Evolutionary conservation across 768 basidiomycete species (phyloP).

Genomic region (Mycena rosella): DNA sequence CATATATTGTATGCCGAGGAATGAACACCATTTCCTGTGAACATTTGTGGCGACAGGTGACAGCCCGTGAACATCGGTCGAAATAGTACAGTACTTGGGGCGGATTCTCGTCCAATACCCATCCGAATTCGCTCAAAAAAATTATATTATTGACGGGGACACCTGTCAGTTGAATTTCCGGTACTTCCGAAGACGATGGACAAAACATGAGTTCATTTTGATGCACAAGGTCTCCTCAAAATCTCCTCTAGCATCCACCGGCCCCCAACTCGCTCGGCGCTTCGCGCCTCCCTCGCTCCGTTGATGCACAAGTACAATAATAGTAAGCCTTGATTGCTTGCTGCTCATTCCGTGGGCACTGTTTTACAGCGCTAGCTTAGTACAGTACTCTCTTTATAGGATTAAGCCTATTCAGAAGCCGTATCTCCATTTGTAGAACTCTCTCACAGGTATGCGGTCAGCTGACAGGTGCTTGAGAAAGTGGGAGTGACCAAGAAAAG

Average conservation of each 20-base stretch:
- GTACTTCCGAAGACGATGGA: neutral
- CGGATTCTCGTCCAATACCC: neutral
- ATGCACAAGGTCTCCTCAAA: too few species aligned
- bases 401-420: slow-evolving; percentile 6
- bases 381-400: neutral
- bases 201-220: too few species aligned
- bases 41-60: neutral
- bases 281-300: too few species aligned
- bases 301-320: too few species aligned
- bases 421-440: slow-evolving; percentile 15
- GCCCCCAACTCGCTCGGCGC: too few species aligned
- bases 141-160: neutral
- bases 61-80: too few species aligned
- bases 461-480: slow-evolving; percentile 18
- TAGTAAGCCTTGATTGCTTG: too few species aligned
- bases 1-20: neutral
- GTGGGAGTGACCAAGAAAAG: slow-evolving; percentile 16
- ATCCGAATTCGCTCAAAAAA: neutral
- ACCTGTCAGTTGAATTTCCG: neutral
- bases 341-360: too few species aligned
- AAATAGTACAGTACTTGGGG: too few species aligned
- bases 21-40: neutral
- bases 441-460: slow-evolving; percentile 17
- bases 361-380: neutral
- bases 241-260: too few species aligned